These are phyloP conservation scores for Syncephalis fuscata DNA, from an alignment of 371 early-diverging fungal species.

Conservation along the genomic window DNA sequence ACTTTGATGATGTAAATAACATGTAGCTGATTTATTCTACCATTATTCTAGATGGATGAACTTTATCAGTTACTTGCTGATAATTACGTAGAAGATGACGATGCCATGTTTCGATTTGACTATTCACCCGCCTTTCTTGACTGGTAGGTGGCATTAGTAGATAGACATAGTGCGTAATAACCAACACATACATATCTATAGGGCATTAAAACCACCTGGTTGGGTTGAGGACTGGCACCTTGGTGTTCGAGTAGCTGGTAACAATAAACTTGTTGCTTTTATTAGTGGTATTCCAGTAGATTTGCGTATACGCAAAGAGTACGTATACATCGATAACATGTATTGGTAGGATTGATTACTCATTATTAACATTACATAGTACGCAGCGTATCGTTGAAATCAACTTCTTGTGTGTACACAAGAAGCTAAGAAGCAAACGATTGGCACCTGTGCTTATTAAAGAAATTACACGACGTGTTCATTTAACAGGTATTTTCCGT, in stretches of 20 bases:
- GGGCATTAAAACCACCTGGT: constrained; percentile 88
- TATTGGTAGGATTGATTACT: not conserved
- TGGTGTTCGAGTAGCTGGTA: constrained; percentile 75
- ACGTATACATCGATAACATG: constrained; percentile 12
- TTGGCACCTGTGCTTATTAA: constrained; percentile 97
- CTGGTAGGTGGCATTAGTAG: constrained; percentile 40
- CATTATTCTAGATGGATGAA: constrained; percentile 57
- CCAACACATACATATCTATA: constrained; percentile 11
- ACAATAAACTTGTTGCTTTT: constrained; percentile 83
- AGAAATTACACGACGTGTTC: constrained; percentile 91
- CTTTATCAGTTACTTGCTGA: constrained; percentile 68
- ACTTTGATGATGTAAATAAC: too few species aligned
- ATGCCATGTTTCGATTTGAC: constrained; percentile 89
- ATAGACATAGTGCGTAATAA: not conserved
- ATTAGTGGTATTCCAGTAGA: constrained; percentile 84
- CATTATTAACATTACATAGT: constrained; percentile 7
- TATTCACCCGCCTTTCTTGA: constrained; percentile 80
- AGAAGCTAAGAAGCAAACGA: constrained; percentile 86
- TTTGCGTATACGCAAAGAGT: constrained; percentile 50
- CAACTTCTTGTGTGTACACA: constrained; percentile 97
- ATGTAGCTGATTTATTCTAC: too few species aligned
- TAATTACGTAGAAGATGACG: constrained; percentile 94
- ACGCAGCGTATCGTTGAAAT: constrained; percentile 72
- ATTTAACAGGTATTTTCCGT: constrained; percentile 89
- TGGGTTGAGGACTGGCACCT: constrained; percentile 76